Base-by-base conservation (phyloP, 352 stramenopile species). In the Thalassiosira delicatula region DNA sequence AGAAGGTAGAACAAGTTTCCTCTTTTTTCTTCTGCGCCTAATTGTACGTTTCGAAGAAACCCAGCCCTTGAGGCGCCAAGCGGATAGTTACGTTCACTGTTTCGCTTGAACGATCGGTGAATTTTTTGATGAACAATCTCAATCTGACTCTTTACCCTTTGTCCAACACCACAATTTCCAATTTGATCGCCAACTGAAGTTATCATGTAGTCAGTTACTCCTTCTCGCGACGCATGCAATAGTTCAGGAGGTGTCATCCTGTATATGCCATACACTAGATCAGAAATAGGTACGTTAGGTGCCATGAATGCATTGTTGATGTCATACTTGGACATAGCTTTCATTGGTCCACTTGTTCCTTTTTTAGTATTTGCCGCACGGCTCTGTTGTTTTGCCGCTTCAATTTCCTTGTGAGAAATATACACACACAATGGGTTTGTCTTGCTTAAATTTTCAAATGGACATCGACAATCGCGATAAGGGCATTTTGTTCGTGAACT, bases 391-490 rank as follows among this genome's bases (percentile, higher is more conserved):
- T 75, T 75, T 33, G 62, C 35, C 3, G 25, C 1, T 30, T 37
- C 46, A 0, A 70, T 60, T 27, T 76, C 63, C n/a, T n/a, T 19
- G 0, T 35, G 14, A 19, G 49, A 70, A 21, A 35, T 30, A 62
- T 70, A 70, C 19, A 29, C 29, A 29, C 63, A 81, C 3, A 25
- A 30, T 9, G 51, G 63, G 37, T 70, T 60, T 19, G 35, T 1
- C 11, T 56, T 75, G 4, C 19, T 42, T 7, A 81, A 23, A 5
- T 63, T 53, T 32, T 46, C 8, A 11, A 63, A 70, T 5, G 25
- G 19, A 27, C 65, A 70, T 17, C 33, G 30, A 35, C 73, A 76
- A 46, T 81, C 73, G 19, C 73, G 37, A 32, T 81, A 81, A 21
- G 53, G 62, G 35, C 63, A 14, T 21, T 56, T 5, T 23, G 65